phyloP scores from a whole-genome alignment of 495 filamentous ascomycete species.

The Pyronema omphalodes region DNA sequence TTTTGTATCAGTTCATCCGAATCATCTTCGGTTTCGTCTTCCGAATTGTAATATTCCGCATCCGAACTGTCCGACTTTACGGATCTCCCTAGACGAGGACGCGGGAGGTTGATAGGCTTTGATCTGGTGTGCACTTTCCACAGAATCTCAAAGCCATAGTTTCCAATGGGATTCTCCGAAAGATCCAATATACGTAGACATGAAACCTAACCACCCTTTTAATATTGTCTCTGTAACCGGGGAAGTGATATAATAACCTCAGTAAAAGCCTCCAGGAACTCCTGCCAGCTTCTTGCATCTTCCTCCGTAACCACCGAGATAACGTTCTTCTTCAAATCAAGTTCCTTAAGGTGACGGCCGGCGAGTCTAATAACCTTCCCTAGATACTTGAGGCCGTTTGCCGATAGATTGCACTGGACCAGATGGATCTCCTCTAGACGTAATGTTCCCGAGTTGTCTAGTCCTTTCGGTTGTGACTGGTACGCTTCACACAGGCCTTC shows the following conservation, averaged over 20 bases:
- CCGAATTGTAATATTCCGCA: conserved; percentile 16
- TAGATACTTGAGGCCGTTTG: conserved; percentile 10
- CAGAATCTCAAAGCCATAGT: conserved; percentile 17
- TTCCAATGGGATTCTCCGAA: conserved; percentile 19
- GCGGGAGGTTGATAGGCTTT: conserved; percentile 11
- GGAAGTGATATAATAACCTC: conserved; percentile 9
- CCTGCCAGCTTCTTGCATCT: conserved; percentile 16
- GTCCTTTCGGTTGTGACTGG: not conserved
- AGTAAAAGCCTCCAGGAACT: conserved; percentile 12
- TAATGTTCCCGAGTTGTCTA: not conserved
- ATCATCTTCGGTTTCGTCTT: conserved; percentile 11
- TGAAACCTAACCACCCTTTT: conserved; percentile 11
- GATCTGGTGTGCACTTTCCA: conserved; percentile 16
- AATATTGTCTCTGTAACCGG: not conserved
- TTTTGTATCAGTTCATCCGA: conserved; percentile 3
- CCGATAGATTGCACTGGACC: conserved; percentile 14
- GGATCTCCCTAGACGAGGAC: not conserved
- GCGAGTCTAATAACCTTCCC: conserved; percentile 11
- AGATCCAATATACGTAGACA: conserved; percentile 17
- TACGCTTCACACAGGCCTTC: conserved; percentile 14
- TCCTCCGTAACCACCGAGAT: conserved; percentile 11
- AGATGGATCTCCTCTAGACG: conserved; percentile 20
- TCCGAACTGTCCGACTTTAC: conserved; percentile 11
- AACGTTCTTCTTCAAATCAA: conserved; percentile 15
- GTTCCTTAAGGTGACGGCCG: conserved; percentile 14